These are phyloP conservation scores for Plectosphaerella sp. DNA, from an alignment of 2,329 filamentous ascomycete species.

Conservation along the genomic window DNA sequence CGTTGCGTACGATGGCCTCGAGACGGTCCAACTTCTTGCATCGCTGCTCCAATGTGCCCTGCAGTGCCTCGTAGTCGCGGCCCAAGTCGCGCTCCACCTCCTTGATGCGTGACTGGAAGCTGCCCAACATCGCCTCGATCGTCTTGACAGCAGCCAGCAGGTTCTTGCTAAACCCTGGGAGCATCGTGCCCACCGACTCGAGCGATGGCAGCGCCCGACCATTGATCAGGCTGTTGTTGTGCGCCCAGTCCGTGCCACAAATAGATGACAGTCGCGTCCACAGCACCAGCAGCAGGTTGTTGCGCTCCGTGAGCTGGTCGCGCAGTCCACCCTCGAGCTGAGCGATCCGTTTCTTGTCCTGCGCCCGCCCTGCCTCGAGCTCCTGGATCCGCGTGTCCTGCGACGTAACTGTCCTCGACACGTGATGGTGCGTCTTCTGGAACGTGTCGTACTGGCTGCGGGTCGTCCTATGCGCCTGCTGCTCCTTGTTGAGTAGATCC, in stretches of 20 bases:
- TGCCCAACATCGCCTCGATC: conserved; percentile 73
- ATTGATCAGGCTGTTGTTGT: conserved; percentile 84
- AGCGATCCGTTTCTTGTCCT: conserved; percentile 73
- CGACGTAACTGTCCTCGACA: conserved; percentile 78
- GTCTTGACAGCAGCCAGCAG: conserved; percentile 81
- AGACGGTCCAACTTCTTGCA: conserved; percentile 84
- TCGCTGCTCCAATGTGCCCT: conserved; percentile 73
- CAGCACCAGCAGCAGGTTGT: conserved; percentile 78
- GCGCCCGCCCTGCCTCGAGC: conserved; percentile 72
- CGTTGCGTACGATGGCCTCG: conserved; percentile 72
- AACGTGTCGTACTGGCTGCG: conserved; percentile 84
- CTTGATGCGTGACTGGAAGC: conserved; percentile 77
- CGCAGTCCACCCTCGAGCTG: conserved; percentile 75
- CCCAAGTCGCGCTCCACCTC: conserved; percentile 84
- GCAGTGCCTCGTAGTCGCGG: conserved; percentile 84
- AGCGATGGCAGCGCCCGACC: conserved; percentile 77
- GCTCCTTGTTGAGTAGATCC: conserved; percentile 88
- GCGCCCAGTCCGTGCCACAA: conserved; percentile 88
- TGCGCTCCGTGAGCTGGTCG: conserved; percentile 85
- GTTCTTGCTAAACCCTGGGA: conserved; percentile 87
- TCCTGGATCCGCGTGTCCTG: conserved; percentile 83
- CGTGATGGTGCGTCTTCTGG: conserved; percentile 81
- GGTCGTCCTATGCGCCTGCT: conserved; percentile 77
- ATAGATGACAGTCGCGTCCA: conserved; percentile 86
- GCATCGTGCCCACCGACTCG: conserved; percentile 79